Evolutionary conservation across 345 rosid species (phyloP), one percentile per base, ranked within the genome.

Genomic region (Kernera saxatilis): DNA sequence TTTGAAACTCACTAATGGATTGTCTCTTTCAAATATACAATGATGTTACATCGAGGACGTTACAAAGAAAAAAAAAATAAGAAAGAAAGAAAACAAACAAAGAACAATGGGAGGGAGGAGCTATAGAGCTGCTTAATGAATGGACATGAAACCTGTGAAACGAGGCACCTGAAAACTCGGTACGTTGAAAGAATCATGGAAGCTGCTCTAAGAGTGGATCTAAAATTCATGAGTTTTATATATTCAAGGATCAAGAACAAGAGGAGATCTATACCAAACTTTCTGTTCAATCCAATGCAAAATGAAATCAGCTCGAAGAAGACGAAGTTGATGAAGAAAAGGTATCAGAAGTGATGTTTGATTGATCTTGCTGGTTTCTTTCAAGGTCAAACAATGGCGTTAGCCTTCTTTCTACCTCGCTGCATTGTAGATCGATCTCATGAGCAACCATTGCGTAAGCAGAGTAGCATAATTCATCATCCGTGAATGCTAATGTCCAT

Each of bases 401-500:
- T 58, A 94, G 75, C 72, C 90, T 81, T 79, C 93, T 88, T 79
- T 86, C 87, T 13, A 88, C 93, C 78, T 89, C 97, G 0, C 62
- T 77, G 80, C 84, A 81, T 78, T 84, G 99, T 54, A 74, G 75
- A 76, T 81, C 80, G 3, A 79, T 76, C 88, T 92, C 98, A 39
- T 79, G 79, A 5, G 64, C 57, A 72, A 84, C 82, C 97, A 95
- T 92, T 27, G 86, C 81, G 45, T 75, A 73, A 52, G 96, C 98
- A 41, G 78, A 66, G 75, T 82, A 76, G 86, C 99, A 92, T 18
- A 91, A 84, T 53, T 82, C 88, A 15, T 92, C 92, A 45, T 85
- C 88, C 71, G 85, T 79, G 81, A 95, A 95, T 62, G 99, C 96
- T 57, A 95, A 72, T 54, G 91, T 88, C 99, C 97, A 95, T 87